Base-by-base conservation (phyloP, 225 moss, liverwort and hornwort species). In the Marchantia paleacea region DNA sequence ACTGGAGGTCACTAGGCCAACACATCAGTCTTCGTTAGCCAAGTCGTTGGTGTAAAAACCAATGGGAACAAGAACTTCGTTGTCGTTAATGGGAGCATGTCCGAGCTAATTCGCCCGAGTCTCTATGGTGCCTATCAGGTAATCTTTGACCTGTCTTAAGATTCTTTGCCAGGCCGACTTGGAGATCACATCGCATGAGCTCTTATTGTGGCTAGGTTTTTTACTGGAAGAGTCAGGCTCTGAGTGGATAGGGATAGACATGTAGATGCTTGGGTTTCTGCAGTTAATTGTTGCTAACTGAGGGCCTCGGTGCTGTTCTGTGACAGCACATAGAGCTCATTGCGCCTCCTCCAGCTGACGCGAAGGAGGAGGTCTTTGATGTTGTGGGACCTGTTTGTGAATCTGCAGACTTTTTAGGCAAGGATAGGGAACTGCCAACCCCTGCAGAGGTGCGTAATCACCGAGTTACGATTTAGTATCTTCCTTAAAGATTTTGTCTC, bases 61-160 rank as follows among this genome's bases (percentile, higher is more conserved):
- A 99, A 99, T 83, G 99, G 99, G 61, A 92, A 90, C 69, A 99
- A 99, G 85, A 87, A 92, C 73, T 99, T 99, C 75, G 83, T 99
- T 51, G 99, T 99, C 47, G 84, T 99, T 10, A 91, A 99, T 86
- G 99, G 99, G 54, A 99, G 99, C 85, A 99, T 99, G 99, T 99
- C 99, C 70, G 99, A 99, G 89, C 84, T 99, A 18, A 99, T 99
- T 72, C 88, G 99, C 67, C 99, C 99, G 55, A 99, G 99, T 88
- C 82, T 99, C 5, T 99, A 99, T 75, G 91, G 87, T 54, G 95
- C 99, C 26, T 99, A 99, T 78, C 99, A 91, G 91, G 91, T 91
- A 85, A 55, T 13, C n/a, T 16, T 52, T 28, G 4, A n/a, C 48
- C 47, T 22, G 26, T 74, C 55, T 7, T 1, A 4, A 22, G 50